Percentiles rank a stretch among this genome's conserved stretches.
Conservation (phyloP, 1,139 yeast genomes). For the Hanseniaspora sp. region DNA sequence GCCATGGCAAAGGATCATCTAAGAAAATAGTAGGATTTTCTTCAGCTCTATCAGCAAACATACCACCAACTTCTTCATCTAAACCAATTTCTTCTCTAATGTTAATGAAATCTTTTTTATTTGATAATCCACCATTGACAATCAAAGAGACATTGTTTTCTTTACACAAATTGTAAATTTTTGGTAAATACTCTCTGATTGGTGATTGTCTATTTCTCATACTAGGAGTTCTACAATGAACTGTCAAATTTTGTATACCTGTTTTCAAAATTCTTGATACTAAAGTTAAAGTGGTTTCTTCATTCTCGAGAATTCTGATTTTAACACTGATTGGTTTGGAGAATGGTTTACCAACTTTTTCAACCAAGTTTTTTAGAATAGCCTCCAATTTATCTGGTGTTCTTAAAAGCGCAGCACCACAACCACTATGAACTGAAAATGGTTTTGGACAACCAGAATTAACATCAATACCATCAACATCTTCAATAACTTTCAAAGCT, state of each 20-base stretch:
- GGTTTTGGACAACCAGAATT: conserved; percentile 96
- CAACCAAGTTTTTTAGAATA: conserved; percentile 57
- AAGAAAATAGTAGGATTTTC: conserved; percentile 69
- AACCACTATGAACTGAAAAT: conserved; percentile 79
- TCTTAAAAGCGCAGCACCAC: conserved; percentile 86
- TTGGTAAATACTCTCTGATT: conserved; percentile 50
- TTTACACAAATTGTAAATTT: conserved; percentile 51
- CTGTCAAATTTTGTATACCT: conserved; percentile 73
- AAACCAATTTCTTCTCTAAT: conserved; percentile 43
- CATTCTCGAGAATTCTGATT: conserved; percentile 59
- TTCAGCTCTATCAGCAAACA: conserved; percentile 92
- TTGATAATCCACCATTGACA: conserved; percentile 66
- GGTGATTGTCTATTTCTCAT: conserved; percentile 88
- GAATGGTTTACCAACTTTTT: conserved; percentile 66
- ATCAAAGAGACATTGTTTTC: conserved; percentile 58
- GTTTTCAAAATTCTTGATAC: conserved; percentile 59
- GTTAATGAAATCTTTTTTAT: conserved; percentile 43
- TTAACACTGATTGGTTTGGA: conserved; percentile 80
- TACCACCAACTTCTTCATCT: conserved; percentile 55
- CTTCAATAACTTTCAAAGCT: conserved; percentile 64
- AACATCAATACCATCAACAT: conserved; percentile 85
- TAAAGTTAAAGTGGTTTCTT: conserved; percentile 49
- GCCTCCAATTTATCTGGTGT: conserved; percentile 69
- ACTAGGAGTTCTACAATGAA: conserved; percentile 79
- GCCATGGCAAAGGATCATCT: conserved; percentile 44